Base-by-base conservation (phyloP, 805 yeast species). In the Maudiozyma bulderi region DNA sequence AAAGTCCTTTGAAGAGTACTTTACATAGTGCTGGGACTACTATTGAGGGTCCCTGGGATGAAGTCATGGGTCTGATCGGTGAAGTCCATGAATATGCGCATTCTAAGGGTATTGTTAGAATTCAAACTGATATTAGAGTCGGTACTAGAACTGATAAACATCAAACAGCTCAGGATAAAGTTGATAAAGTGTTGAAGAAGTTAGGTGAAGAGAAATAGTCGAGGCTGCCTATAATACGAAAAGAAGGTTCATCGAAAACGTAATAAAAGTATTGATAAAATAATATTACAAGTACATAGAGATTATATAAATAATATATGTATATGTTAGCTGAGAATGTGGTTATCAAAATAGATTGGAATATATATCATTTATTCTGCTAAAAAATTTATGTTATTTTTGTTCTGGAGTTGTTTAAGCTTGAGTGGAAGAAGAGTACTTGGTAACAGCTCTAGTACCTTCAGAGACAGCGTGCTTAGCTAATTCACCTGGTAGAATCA, bases 401-500 rank as follows among this genome's bases (percentile, higher is more conserved):
- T 20, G 26, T 20, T 20, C 26, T 2, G 26, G 26, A 20, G 26
- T 20, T 20, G 26, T 35, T 63, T 62, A 70, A 63, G 73, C 74
- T 58, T 64, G 67, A 58, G 72, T 65, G 46, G 74, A 67, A 67
- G 95, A 84, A 65, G 95, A 84, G 81, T 87, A 88, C 78, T 88
- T 88, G 73, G 96, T 86, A 65, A 88, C 95, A 72, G 96, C 95
- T 82, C 95, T 86, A 62, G 96, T 88, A 80, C 97, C 97, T 78
- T 90, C 98, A 65, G 95, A 85, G 65, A 89, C 95, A 67, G 97
- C 96, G 76, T 90, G 97, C 81, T 89, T 89, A 63, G 96, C 96
- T 71, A 90, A 81, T 79, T 90, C 97, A 82, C 97, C 97, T 62
- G 98, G 98, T 65, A 90, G 83, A 74, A 90, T 89, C 68, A 90